phyloP scores from a whole-genome alignment of 2,329 filamentous ascomycete genomes.

The Hymenoscyphus albidus region DNA sequence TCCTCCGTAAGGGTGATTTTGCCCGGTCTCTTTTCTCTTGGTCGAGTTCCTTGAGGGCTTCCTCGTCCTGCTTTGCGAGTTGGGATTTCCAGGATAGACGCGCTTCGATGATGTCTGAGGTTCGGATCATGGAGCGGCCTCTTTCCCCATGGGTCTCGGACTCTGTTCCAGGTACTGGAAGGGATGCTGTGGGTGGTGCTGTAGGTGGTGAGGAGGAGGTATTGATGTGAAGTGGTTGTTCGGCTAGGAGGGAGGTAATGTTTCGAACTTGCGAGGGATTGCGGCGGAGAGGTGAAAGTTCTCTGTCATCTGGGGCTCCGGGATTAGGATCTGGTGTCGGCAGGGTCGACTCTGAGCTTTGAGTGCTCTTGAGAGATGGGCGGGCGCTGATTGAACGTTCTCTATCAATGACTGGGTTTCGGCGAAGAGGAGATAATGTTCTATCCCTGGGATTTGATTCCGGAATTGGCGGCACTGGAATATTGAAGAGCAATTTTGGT shows the following conservation, averaged over 20 bases:
- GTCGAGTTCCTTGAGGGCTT: background rate
- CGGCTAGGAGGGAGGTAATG: conserved; percentile 13
- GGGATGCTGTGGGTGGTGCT: background rate
- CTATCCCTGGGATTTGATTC: conserved; percentile 4
- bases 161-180: background rate
- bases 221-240: background rate
- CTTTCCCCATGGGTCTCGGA: conserved; percentile 7
- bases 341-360: background rate
- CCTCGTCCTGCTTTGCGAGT: background rate
- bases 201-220: background rate
- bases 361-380: background rate
- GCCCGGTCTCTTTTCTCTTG: conserved; percentile 2
- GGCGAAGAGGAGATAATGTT: conserved; percentile 9
- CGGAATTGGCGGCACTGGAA: background rate
- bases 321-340: background rate
- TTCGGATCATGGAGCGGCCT: conserved; percentile 24
- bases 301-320: background rate
- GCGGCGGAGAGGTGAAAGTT: background rate
- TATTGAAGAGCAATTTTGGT: background rate
- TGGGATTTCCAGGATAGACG: conserved; percentile 13
- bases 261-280: conserved; percentile 9
- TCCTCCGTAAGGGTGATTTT: conserved; percentile 6
- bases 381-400: too few species aligned
- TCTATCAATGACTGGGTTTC: background rate
- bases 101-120: conserved; percentile 21